phyloP scores from a whole-genome alignment of 2,329 filamentous ascomycete genomes.

The Paecilomyces sp. region DNA sequence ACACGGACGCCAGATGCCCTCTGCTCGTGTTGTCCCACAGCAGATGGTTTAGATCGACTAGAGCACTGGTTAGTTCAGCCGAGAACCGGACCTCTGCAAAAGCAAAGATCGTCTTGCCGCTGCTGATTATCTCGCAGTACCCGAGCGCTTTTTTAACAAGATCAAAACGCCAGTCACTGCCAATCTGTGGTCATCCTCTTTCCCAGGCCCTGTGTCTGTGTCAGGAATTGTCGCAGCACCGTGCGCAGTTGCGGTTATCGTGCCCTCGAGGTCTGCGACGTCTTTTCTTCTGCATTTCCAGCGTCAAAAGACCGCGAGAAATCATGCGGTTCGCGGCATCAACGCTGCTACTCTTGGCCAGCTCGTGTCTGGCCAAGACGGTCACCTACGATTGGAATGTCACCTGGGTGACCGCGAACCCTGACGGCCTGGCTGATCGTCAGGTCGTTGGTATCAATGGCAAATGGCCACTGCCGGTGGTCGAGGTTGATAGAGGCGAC shows the following conservation, averaged over 20 bases:
- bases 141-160: neutral
- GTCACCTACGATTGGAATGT: constrained; percentile 47
- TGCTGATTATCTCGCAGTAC: neutral
- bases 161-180: neutral
- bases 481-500: constrained; percentile 69
- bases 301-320: neutral
- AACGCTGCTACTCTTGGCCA: constrained; percentile 1
- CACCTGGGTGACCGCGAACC: constrained; percentile 49
- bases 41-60: neutral
- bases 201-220: neutral
- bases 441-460: constrained; percentile 65
- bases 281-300: neutral
- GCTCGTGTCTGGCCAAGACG: constrained; percentile 16
- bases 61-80: neutral
- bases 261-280: neutral
- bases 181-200: neutral
- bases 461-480: constrained; percentile 64
- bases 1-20: neutral
- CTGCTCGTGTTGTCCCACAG: neutral
- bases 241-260: neutral
- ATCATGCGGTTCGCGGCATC: constrained; percentile 2
- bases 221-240: neutral
- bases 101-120: neutral
- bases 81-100: neutral
- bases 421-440: constrained; percentile 45